Percentiles rank a stretch among this genome's conserved stretches.
These are phyloP conservation scores for Starmerella stigmatis DNA, from an alignment of 805 yeast genomes.

Conservation along the genomic window DNA sequence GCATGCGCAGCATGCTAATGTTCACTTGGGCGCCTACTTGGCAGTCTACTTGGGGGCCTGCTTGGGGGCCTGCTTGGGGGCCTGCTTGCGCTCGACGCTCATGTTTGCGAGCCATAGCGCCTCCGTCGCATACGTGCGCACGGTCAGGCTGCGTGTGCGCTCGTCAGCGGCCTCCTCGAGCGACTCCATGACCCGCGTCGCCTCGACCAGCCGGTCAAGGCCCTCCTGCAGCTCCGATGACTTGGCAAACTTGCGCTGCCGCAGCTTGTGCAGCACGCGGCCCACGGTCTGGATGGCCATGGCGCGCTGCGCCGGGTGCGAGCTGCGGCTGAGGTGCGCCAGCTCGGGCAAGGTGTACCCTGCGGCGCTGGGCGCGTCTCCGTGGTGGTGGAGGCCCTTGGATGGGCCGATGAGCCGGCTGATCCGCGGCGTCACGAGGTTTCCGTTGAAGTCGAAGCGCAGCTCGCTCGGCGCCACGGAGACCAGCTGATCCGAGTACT, in stretches of 20 bases:
- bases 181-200: slow-evolving; percentile 24
- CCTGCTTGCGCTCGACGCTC: not conserved
- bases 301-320: slow-evolving; percentile 74
- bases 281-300: slow-evolving; percentile 82
- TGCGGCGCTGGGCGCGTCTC: slow-evolving; percentile 77
- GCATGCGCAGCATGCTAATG: too few relatives aligned
- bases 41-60: too few relatives aligned
- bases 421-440: slow-evolving; percentile 51
- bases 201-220: slow-evolving; percentile 20
- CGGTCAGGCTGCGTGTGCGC: slow-evolving; percentile 24
- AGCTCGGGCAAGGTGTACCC: slow-evolving; percentile 85
- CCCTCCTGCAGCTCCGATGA: slow-evolving; percentile 33
- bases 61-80: too few relatives aligned
- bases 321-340: slow-evolving; percentile 66
- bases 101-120: slow-evolving; percentile 26
- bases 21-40: too few relatives aligned
- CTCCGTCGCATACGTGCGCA: slow-evolving; percentile 25
- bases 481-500: slow-evolving; percentile 43
- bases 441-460: slow-evolving; percentile 82
- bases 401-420: slow-evolving; percentile 42
- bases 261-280: slow-evolving; percentile 70
- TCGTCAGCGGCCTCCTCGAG: slow-evolving; percentile 25
- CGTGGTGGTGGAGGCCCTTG: slow-evolving; percentile 81
- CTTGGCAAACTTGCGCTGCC: slow-evolving; percentile 36
- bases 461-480: slow-evolving; percentile 43